These are phyloP conservation scores for Trichosporon coremiiforme DNA, from an alignment of 1,284 basidiomycete species.

Conservation along the genomic window DNA sequence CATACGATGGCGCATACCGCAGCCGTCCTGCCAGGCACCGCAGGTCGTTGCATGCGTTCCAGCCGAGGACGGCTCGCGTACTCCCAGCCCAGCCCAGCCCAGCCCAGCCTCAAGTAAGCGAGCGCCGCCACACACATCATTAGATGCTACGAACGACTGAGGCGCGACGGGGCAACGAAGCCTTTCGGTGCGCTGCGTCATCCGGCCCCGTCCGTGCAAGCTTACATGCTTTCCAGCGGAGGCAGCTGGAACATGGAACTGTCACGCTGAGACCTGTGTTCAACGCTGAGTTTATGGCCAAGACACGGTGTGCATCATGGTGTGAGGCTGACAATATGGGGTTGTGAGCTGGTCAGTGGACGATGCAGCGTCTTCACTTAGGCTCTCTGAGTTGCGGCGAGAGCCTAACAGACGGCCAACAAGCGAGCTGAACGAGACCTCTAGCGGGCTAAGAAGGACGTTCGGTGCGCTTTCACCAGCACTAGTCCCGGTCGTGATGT, in stretches of 20 bases:
- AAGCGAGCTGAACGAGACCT: background rate
- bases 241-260: background rate
- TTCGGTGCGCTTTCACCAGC: background rate
- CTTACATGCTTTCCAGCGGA: background rate
- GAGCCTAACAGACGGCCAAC: background rate
- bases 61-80: background rate
- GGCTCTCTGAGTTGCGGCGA: background rate
- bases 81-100: background rate
- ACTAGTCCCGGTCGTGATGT: background rate
- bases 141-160: background rate
- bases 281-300: background rate
- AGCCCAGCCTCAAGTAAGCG: background rate
- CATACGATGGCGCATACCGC: constrained; percentile 5
- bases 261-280: background rate
- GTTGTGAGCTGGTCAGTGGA: too few species aligned
- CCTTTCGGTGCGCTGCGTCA: background rate
- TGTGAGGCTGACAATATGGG: background rate
- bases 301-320: background rate
- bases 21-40: background rate
- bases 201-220: background rate
- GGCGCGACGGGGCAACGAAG: background rate
- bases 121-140: background rate
- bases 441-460: background rate
- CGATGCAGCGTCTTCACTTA: background rate
- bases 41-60: background rate